Evolutionary conservation across 805 yeast genomes (phyloP), one percentile per base, ranked within the genome.

Genomic region (Suhomyces xylopsoci): DNA sequence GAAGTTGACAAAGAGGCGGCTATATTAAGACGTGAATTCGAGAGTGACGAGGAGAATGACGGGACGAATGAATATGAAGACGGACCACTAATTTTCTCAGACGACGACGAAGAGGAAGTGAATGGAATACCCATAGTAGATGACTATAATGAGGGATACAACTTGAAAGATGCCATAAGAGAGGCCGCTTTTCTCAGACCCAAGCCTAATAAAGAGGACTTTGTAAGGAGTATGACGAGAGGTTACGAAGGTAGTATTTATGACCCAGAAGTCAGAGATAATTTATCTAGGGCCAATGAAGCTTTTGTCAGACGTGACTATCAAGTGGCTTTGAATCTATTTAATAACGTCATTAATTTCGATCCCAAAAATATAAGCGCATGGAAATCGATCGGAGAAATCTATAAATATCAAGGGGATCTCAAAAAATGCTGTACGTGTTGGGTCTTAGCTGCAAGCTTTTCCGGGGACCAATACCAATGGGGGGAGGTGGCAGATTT

Each of bases 321-420:
- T 17, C 81, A 78, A 28, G 76, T 71, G 0, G 93, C 96, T 0
- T 79, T 81, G 58, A 70, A 79, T 48, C 64, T 79, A 48, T 92
- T 80, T 67, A 71, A 76, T 58, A 89, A 82, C 55, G 96, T 90
- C 10, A 84, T 93, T 54, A 83, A 85, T 59, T 76, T 84, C 50
- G 97, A 91, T 63, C 85, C 89, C 12, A 81, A 81, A 58, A 87
- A 88, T 64, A 86, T 82, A 66, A 83, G 88, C 45, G 97, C 97
- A 0, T 92, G 92, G 74, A 86, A 88, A 61, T 88, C 96, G 0
- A 70, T 91, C 45, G 97, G 97, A 46, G 96, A 89, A 62, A 88
- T 93, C 46, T 86, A 88, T 58, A 78, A 82, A 51, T 73, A 80
- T 49, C 85, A 83, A 55, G 92, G 90, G 1, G 76, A 83, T 45